A percentile compares a stretch with the other conserved stretches of the same genome.
phyloP scores from a whole-genome alignment of 345 rosid species.

The Cardamine chenopodiifolia region DNA sequence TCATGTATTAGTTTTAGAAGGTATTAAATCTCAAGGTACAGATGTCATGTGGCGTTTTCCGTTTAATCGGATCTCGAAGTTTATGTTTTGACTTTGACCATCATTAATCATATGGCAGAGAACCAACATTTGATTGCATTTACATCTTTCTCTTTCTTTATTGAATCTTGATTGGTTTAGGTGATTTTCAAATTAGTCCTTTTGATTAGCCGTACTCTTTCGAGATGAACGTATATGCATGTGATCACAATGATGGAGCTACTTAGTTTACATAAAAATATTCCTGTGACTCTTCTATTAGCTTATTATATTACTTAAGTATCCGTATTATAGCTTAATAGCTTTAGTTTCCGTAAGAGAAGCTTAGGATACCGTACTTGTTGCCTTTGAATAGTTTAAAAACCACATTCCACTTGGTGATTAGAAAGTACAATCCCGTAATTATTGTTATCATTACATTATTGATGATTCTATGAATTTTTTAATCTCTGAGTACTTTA shows the following conservation, averaged over 20 bases:
- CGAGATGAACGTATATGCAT: slow-evolving; percentile 39
- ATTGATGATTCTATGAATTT: background rate
- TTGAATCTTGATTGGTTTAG: slow-evolving; percentile 16
- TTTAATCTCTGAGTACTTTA: slow-evolving; percentile 20
- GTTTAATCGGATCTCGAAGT: slow-evolving; percentile 41
- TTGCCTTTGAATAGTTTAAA: slow-evolving; percentile 25
- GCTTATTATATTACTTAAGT: slow-evolving; percentile 21
- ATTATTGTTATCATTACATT: slow-evolving; percentile 19
- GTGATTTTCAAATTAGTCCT: slow-evolving; percentile 9
- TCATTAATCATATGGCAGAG: slow-evolving; percentile 27
- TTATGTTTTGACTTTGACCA: slow-evolving; percentile 39
- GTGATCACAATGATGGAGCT: slow-evolving; percentile 36
- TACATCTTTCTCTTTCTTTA: background rate
- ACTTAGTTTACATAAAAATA: slow-evolving; percentile 12
- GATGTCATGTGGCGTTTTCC: slow-evolving; percentile 36
- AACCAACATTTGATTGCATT: slow-evolving; percentile 22
- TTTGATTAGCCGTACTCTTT: slow-evolving; percentile 38
- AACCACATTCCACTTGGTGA: slow-evolving; percentile 35
- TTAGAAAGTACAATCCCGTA: slow-evolving; percentile 37
- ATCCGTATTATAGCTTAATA: slow-evolving; percentile 4
- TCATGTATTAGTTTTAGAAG: too few species aligned
- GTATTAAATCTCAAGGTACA: slow-evolving; percentile 8
- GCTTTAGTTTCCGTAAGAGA: slow-evolving; percentile 31
- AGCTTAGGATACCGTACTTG: slow-evolving; percentile 45
- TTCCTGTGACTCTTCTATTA: slow-evolving; percentile 5